Evolutionary conservation across 139 green algal species (phyloP).

Genomic region (Coelastrella sp.): DNA sequence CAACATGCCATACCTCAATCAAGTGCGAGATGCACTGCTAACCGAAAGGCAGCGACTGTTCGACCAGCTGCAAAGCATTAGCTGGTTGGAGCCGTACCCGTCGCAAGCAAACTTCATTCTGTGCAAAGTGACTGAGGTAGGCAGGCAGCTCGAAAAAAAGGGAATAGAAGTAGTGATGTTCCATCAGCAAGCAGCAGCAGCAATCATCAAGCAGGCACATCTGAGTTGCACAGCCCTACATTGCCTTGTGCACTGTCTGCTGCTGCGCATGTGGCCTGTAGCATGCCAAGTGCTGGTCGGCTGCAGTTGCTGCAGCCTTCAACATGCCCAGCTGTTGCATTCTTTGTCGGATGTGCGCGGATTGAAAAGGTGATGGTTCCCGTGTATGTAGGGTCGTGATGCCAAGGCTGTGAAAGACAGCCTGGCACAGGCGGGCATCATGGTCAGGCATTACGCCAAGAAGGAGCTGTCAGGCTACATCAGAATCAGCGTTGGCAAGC

Average conservation of each 20-base stretch:
- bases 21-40: conserved; percentile 87
- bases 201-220: too few species aligned
- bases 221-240: too few species aligned
- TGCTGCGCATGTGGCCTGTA: too few species aligned
- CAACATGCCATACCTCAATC: conserved; percentile 67
- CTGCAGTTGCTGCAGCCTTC: too few species aligned
- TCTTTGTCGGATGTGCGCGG: too few species aligned
- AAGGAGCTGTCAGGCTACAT: conserved; percentile 92
- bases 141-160: not conserved
- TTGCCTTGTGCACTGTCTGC: too few species aligned
- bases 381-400: conserved; percentile 64
- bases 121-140: conserved; percentile 78
- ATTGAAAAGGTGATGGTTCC: too few species aligned
- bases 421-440: conserved; percentile 79
- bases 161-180: too few species aligned
- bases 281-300: too few species aligned
- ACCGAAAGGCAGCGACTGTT: conserved; percentile 86
- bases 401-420: conserved; percentile 86
- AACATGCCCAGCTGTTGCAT: too few species aligned
- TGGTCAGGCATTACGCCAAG: conserved; percentile 95
- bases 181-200: too few species aligned
- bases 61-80: conserved; percentile 71
- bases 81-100: conserved; percentile 93
- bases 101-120: conserved; percentile 98
- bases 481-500: conserved; percentile 94